Evolutionary conservation across 1,284 basidiomycete species (phyloP).

Genomic region (Neonothopanus nambi): DNA sequence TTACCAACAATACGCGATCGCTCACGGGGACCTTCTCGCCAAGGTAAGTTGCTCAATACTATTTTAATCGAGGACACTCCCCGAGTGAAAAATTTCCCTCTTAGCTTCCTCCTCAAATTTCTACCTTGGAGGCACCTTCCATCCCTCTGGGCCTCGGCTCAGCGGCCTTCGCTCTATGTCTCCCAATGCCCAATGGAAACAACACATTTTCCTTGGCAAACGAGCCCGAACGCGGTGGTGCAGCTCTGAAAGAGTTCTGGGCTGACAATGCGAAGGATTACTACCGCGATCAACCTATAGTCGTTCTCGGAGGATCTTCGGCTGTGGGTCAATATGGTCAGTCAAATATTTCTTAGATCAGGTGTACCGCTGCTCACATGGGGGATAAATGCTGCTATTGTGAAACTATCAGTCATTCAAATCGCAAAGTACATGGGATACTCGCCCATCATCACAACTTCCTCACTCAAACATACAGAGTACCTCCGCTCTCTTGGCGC

Average conservation of each 20-base stretch:
- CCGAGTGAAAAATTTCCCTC: no score
- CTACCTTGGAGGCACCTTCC: slow-evolving; percentile 43
- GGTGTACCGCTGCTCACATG: neutral
- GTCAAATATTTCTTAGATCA: neutral
- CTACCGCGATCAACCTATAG: neutral
- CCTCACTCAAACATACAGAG: neutral
- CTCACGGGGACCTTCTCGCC: no score
- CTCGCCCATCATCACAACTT: neutral
- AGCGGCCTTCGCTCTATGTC: slow-evolving; percentile 33
- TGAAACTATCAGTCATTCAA: neutral
- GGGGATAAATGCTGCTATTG: no score
- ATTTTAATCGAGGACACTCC: no score
- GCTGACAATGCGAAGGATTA: no score
- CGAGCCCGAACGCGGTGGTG: no score
- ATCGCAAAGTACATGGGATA: neutral
- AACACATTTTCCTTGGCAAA: no score
- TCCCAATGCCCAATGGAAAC: no score
- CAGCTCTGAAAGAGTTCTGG: no score
- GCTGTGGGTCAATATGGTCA: neutral
- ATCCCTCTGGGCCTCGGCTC: slow-evolving; percentile 39
- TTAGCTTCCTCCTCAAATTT: slow-evolving; percentile 41
- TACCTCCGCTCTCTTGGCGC: slow-evolving; percentile 3
- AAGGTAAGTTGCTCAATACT: no score
- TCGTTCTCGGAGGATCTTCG: neutral
- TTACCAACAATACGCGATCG: no score